Percentiles rank a stretch among this genome's conserved stretches.
These are phyloP conservation scores for Pleurotus tuber-regium DNA, from an alignment of 768 basidiomycete genomes.

Conservation along the genomic window DNA sequence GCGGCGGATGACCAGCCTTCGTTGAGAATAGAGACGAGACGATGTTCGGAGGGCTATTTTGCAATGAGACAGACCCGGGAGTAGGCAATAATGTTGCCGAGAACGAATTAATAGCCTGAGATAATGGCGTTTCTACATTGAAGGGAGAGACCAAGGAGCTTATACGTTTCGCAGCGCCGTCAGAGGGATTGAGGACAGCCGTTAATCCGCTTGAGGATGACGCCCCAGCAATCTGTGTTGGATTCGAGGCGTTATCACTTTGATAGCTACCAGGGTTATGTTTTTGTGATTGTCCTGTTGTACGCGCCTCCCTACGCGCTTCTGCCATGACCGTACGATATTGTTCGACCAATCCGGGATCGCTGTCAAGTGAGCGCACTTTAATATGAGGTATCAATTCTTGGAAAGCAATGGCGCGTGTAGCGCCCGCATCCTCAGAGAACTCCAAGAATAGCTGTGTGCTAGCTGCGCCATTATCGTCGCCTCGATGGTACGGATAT, in stretches of 20 bases:
- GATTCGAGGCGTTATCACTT: neutral
- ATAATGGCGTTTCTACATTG: neutral
- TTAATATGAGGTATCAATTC: conserved; percentile 17
- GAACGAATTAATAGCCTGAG: neutral
- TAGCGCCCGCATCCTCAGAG: conserved; percentile 17
- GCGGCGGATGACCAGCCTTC: conserved; percentile 7
- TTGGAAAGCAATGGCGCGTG: conserved; percentile 22
- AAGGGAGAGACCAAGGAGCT: neutral
- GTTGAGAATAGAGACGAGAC: neutral
- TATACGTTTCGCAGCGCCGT: neutral
- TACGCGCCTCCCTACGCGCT: neutral
- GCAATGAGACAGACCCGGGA: neutral
- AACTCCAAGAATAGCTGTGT: conserved; percentile 22
- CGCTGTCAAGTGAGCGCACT: conserved; percentile 18
- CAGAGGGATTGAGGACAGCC: too few species aligned
- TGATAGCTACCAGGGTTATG: neutral
- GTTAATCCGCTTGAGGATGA: neutral
- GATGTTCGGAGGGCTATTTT: neutral
- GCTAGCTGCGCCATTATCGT: conserved; percentile 10
- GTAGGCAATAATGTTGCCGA: neutral
- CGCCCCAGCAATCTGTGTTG: neutral
- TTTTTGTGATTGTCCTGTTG: neutral
- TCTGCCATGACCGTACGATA: conserved; percentile 15
- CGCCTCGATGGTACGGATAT: conserved; percentile 10
- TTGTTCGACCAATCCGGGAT: conserved; percentile 18